These are phyloP conservation scores for Monascus purpureus DNA, from an alignment of 495 filamentous ascomycete genomes.

Conservation along the genomic window DNA sequence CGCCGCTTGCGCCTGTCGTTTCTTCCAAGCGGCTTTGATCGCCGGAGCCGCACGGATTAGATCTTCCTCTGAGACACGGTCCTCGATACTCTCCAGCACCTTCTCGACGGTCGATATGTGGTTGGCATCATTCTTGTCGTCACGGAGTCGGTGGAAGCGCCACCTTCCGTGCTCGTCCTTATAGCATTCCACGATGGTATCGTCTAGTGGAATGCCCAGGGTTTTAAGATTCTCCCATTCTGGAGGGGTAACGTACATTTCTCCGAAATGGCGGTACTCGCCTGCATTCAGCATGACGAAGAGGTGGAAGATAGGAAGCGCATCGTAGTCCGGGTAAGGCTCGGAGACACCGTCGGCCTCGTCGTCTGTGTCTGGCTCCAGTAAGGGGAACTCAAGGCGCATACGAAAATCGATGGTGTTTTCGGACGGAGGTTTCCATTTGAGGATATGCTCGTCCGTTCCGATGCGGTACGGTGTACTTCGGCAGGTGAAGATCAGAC, in stretches of 20 bases:
- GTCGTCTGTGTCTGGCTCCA: conserved; percentile 57
- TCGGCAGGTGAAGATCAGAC: conserved; percentile 90
- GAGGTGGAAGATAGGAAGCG: conserved; percentile 45
- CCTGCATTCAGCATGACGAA: conserved; percentile 40
- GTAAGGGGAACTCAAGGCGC: conserved; percentile 55
- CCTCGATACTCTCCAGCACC: conserved; percentile 71
- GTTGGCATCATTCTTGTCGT: conserved; percentile 86
- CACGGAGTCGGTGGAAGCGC: conserved; percentile 74
- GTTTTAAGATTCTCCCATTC: conserved; percentile 79
- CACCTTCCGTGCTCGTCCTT: conserved; percentile 59
- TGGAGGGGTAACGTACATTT: conserved; percentile 51
- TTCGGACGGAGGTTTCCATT: conserved; percentile 90
- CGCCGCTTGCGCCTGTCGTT: conserved; percentile 21
- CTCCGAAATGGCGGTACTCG: conserved; percentile 46
- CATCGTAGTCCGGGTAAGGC: conserved; percentile 42
- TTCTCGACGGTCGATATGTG: conserved; percentile 67
- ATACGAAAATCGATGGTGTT: conserved; percentile 90
- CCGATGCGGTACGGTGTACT: conserved; percentile 72
- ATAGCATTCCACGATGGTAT: conserved; percentile 76
- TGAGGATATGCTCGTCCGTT: conserved; percentile 84
- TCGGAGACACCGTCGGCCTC: conserved; percentile 43
- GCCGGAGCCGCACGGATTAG: conserved; percentile 45
- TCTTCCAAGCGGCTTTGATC: conserved; percentile 67
- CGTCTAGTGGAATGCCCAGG: conserved; percentile 56
- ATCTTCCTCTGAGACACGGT: conserved; percentile 53